Evolutionary conservation across 495 filamentous ascomycete species (phyloP), one percentile per base, ranked within the genome.

Genomic region (Neurospora cerealis): DNA sequence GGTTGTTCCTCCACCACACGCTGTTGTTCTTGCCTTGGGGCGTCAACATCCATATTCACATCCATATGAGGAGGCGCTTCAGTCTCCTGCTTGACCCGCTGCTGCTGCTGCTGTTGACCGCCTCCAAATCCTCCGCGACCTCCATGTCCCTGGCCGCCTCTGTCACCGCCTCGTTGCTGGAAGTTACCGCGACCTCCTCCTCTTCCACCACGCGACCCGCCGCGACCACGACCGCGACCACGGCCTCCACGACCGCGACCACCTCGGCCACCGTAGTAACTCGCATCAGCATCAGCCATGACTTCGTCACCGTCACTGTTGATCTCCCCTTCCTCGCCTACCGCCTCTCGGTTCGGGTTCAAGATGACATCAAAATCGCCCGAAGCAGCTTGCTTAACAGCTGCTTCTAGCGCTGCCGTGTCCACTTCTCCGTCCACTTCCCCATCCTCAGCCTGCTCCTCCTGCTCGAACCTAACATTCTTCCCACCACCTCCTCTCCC

Each of bases 371-470:
- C 24, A 17, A 32, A 32, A 1, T 62, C 54, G 13, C 54, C 54
- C 17, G 28, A 32, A 17, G 54, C 54, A 66, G 54, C 54, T 8
- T 66, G 54, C 28, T 4, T 17, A 4, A 66, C 54, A 66, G 54
- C 54, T 66, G 54, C 28, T 66, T 66, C 54, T 9, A 66, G 28
- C 54, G 54, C 54, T 34, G 28, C 77, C 42, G 72, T 74, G 40
- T 72, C 39, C 24, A 81, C 69, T 71, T 80, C 77, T 13, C 78
- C 77, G 5, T 76, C 77, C 5, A 60, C 24, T 60, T 60, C 72
- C 11, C 74, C 73, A 6, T 41, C 41, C 44, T 44, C 69, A 19
- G 34, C 5, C 28, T 8, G 10, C 62, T 4, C 44, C 32, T 38
- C n/a, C n/a, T n/a, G n/a, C 38, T 24, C 71, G 24, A 77, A 60